Conservation (phyloP, 306 rosid genomes). For the Prosopis cineraria region DNA sequence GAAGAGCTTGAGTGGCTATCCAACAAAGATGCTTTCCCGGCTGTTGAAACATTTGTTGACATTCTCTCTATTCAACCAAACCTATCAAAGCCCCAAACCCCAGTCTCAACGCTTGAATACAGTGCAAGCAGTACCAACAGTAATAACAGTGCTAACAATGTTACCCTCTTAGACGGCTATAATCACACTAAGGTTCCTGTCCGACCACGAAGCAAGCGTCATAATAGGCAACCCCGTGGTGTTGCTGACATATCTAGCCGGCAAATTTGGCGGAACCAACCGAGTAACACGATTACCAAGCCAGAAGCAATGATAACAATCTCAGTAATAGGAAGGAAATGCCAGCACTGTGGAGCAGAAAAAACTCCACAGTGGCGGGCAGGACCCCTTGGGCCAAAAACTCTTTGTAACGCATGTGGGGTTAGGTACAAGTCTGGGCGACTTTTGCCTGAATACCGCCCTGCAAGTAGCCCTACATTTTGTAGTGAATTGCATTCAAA, state of each 20-base stretch:
- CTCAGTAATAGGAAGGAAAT: conserved; percentile 42
- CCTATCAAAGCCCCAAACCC: conserved; percentile 37
- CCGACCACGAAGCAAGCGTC: conserved; percentile 47
- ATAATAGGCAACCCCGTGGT: conserved; percentile 14
- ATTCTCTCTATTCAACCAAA: conserved; percentile 36
- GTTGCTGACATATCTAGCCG: conserved; percentile 11
- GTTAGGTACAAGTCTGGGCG: conserved; percentile 69
- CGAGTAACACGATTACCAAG: neutral
- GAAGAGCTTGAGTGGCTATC: conserved; percentile 71
- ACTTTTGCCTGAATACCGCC: conserved; percentile 66
- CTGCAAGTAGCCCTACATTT: conserved; percentile 68
- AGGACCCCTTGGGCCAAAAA: conserved; percentile 71
- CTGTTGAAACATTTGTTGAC: conserved; percentile 45
- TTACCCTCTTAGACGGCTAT: conserved; percentile 44
- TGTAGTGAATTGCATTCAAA: conserved; percentile 68
- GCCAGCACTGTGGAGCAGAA: conserved; percentile 61
- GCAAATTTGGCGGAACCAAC: conserved; percentile 36
- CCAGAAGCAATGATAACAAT: neutral
- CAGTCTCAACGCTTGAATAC: conserved; percentile 44
- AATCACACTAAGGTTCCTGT: conserved; percentile 41
- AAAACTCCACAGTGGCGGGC: conserved; percentile 80
- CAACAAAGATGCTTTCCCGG: conserved; percentile 61
- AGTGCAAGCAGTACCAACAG: neutral
- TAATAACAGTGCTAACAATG: conserved; percentile 20
- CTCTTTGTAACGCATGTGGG: conserved; percentile 73